Percentiles rank a stretch among this genome's conserved stretches.
These are phyloP conservation scores for Malassezia slooffiae DNA, from an alignment of 1,284 basidiomycete genomes.

Conservation along the genomic window DNA sequence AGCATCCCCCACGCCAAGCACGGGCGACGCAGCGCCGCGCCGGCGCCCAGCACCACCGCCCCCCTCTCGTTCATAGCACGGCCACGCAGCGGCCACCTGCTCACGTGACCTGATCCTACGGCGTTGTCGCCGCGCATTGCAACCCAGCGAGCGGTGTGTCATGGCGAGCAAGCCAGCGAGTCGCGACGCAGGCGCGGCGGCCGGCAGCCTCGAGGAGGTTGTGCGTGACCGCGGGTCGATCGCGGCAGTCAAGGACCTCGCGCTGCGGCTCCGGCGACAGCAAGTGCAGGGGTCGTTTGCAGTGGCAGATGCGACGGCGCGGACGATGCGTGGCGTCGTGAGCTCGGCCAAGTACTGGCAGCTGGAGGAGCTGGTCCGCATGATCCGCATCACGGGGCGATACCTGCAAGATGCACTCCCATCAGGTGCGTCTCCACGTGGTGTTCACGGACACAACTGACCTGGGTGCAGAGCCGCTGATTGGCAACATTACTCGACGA, in stretches of 20 bases:
- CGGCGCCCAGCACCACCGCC: slow-evolving; percentile 11
- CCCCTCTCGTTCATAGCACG: slow-evolving; percentile 4
- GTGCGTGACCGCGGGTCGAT: slow-evolving; percentile 22
- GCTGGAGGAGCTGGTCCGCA: slow-evolving; percentile 70
- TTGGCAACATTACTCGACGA: slow-evolving; percentile 84
- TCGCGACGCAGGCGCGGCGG: too few species aligned
- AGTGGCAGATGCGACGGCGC: slow-evolving; percentile 76
- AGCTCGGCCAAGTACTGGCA: slow-evolving; percentile 72
- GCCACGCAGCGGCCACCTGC: too few species aligned
- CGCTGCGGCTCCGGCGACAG: slow-evolving; percentile 22
- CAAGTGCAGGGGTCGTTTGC: slow-evolving; percentile 24
- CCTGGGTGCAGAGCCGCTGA: slow-evolving; percentile 76
- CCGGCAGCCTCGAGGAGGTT: slow-evolving; percentile 8
- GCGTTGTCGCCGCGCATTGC: too few species aligned
- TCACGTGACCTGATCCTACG: too few species aligned
- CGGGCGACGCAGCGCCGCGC: neutral
- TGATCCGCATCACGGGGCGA: slow-evolving; percentile 69
- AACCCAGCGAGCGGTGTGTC: too few species aligned
- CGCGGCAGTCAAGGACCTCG: slow-evolving; percentile 24
- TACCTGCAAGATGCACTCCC: slow-evolving; percentile 77
- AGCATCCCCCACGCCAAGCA: too few species aligned
- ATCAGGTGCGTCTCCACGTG: neutral
- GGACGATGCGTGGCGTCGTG: slow-evolving; percentile 76
- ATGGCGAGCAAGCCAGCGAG: too few species aligned
- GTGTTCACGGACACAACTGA: neutral